A percentile compares a stretch with the other conserved stretches of the same genome.
Evolutionary conservation across 1,139 yeast genomes (phyloP).

Genomic region (Hyphopichia pseudoburtonii): DNA sequence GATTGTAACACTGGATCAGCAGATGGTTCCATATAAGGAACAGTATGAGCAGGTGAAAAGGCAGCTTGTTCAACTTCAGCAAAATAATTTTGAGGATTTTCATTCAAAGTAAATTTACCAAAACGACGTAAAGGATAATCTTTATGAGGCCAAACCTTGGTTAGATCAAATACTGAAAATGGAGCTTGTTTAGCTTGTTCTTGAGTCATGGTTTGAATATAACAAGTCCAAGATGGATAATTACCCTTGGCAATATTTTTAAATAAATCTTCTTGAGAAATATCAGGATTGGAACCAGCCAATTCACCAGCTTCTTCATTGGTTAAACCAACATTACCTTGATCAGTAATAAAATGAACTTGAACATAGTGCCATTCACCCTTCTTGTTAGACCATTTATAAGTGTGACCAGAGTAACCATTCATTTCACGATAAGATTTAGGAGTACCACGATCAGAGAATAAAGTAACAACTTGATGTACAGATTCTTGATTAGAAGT

Average conservation of each 20-base stretch:
- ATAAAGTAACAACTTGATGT: slow-evolving; percentile 57
- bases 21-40: slow-evolving; percentile 75
- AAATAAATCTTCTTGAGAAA: slow-evolving; percentile 55
- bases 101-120: slow-evolving; percentile 61
- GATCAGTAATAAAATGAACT: slow-evolving; percentile 55
- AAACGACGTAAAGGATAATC: slow-evolving; percentile 68
- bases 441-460: slow-evolving; percentile 64
- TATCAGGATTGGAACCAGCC: slow-evolving; percentile 58
- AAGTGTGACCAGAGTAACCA: slow-evolving; percentile 66
- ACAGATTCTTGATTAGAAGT: slow-evolving; percentile 54
- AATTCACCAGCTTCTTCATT: slow-evolving; percentile 53
- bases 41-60: slow-evolving; percentile 73
- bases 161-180: slow-evolving; percentile 61
- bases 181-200: slow-evolving; percentile 54
- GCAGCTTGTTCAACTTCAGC: slow-evolving; percentile 78
- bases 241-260: slow-evolving; percentile 52
- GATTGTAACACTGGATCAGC: slow-evolving; percentile 82
- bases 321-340: slow-evolving; percentile 50
- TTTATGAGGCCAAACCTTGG: slow-evolving; percentile 72
- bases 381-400: slow-evolving; percentile 57
- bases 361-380: slow-evolving; percentile 63
- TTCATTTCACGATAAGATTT: slow-evolving; percentile 56
- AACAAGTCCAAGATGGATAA: slow-evolving; percentile 56
- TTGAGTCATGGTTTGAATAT: slow-evolving; percentile 60
- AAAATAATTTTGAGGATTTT: slow-evolving; percentile 67